Base-by-base conservation (phyloP, 148 eudicot genomes). In the Vaccinium corymbosum region DNA sequence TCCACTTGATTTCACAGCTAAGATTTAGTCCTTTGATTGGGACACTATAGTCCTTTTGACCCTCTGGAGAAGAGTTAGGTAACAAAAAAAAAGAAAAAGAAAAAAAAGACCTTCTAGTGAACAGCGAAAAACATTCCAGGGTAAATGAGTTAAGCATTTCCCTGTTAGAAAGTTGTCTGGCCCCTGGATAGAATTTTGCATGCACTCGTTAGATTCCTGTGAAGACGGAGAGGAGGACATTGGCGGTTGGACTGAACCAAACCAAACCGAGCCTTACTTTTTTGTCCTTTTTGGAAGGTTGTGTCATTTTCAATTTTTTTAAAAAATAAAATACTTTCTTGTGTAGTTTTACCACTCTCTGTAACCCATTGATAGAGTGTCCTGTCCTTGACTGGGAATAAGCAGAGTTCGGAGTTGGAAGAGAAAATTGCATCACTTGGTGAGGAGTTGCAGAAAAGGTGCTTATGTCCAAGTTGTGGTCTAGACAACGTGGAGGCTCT, bases 371-470 rank as follows among this genome's bases (percentile, higher is more conserved):
- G 11, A 25, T 35, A 13, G 13, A 25, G 42, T 15, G 16, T 68
- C 8, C 8, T 86, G 42, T 85, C 94, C 83, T 94, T 94, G 80
- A 92, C 94, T 80, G 56, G 85, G 82, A 86, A 87, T 85, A 94
- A 76, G 97, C 94, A 87, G 94, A 90, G 90, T 83, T 86, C 98
- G 9, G 86, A 88, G 84, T 19, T 89, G 81, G 98, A 95, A 85
- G 85, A 85, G 83, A 84, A 38, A 32, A 88, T 85, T 90, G 90
- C 93, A 82, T 83, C 90, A 72, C 86, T 90, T 55, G 89, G 92
- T 78, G 93, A 95, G 64, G 92, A 93, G 89, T 83, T 95, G 91
- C 97, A 95, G 90, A 92, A 81, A 83, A 91, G 85, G 82, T 91
- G 89, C 70, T 35, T 92, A 76, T 95, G 98, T 82, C 94, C 94